A percentile compares a stretch with the other conserved stretches of the same genome.
These are phyloP conservation scores for Sporothrix brunneoviolacea DNA, from an alignment of 2,329 filamentous ascomycete species.

Conservation along the genomic window DNA sequence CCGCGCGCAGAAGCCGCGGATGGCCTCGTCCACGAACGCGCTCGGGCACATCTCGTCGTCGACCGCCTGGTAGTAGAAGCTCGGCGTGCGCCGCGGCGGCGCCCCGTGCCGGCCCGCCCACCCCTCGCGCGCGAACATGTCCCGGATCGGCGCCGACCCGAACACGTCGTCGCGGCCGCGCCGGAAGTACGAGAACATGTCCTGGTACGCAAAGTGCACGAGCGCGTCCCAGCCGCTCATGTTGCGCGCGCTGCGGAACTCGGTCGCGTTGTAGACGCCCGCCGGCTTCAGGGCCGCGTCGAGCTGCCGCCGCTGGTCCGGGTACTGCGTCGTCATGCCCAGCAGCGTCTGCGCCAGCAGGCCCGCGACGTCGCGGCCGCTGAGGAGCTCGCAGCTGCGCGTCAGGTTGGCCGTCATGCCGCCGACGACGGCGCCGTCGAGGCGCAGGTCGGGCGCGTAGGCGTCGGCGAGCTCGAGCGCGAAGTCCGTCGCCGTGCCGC, in stretches of 20 bases:
- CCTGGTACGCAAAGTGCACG: slow-evolving; percentile 24
- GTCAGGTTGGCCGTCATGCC: slow-evolving; percentile 35
- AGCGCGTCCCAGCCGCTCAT: slow-evolving; percentile 25
- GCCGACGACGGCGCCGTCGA: slow-evolving; percentile 38
- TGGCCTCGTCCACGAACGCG: slow-evolving; percentile 32
- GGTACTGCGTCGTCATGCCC: slow-evolving; percentile 28
- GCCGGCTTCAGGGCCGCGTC: slow-evolving; percentile 20
- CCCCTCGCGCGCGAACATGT: slow-evolving; percentile 20
- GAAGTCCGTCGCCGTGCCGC: slow-evolving; percentile 39
- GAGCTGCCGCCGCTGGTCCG: slow-evolving; percentile 23
- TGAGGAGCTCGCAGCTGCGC: slow-evolving; percentile 26
- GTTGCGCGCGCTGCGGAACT: slow-evolving; percentile 24
- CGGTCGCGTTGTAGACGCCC: slow-evolving; percentile 27
- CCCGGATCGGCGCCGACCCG: neutral
- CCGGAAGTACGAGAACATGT: slow-evolving; percentile 36
- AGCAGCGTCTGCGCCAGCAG: slow-evolving; percentile 28
- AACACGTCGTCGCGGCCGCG: slow-evolving; percentile 23
- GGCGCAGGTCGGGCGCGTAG: slow-evolving; percentile 40
- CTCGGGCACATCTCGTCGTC: slow-evolving; percentile 35
- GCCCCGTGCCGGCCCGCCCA: slow-evolving; percentile 28
- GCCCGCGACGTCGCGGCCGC: slow-evolving; percentile 27
- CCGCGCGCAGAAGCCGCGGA: slow-evolving; percentile 31
- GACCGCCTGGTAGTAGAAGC: slow-evolving; percentile 40
- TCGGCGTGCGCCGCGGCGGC: slow-evolving; percentile 32
- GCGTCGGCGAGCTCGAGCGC: slow-evolving; percentile 33